Percentiles rank a stretch among this genome's conserved stretches.
phyloP scores from a whole-genome alignment of 2,329 filamentous ascomycete species.

The Lithohypha guttulata region DNA sequence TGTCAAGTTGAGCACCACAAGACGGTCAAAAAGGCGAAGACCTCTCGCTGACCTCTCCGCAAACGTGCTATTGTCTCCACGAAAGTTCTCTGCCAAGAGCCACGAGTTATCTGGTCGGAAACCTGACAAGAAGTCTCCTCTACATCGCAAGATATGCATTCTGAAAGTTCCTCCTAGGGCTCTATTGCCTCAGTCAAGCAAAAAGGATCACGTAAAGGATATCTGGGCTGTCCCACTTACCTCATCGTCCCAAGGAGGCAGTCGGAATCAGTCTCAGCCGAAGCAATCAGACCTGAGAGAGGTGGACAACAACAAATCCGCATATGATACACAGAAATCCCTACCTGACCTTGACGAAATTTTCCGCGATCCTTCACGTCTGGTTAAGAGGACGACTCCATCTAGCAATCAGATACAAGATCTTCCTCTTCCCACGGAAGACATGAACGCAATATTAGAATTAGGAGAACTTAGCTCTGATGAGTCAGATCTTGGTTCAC shows the following conservation, averaged over 20 bases:
- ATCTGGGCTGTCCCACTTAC: slow-evolving; percentile 17
- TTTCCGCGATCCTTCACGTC: no score
- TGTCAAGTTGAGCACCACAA: slow-evolving; percentile 12
- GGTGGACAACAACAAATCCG: no score
- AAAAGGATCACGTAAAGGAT: slow-evolving; percentile 15
- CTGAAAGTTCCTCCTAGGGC: slow-evolving; percentile 15
- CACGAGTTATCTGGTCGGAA: slow-evolving; percentile 9
- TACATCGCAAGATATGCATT: slow-evolving; percentile 13
- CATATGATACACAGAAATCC: no score
- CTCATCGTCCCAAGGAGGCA: slow-evolving; percentile 14
- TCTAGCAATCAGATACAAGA: no score
- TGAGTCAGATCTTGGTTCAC: slow-evolving; percentile 16
- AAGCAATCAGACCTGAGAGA: no score
- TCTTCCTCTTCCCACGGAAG: no score
- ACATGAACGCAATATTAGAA: not conserved
- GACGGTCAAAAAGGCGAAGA: slow-evolving; percentile 4
- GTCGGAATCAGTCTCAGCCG: not conserved
- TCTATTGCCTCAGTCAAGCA: not conserved
- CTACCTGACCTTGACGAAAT: no score
- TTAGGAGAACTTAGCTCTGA: slow-evolving; percentile 1
- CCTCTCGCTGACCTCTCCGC: slow-evolving; percentile 15
- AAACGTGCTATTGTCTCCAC: no score
- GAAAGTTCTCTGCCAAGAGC: no score
- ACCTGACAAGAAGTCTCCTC: slow-evolving; percentile 1
- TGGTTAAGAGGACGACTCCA: no score